Evolutionary conservation across 2,329 filamentous ascomycete species (phyloP).

Genomic region (Periconia macrospinosa): DNA sequence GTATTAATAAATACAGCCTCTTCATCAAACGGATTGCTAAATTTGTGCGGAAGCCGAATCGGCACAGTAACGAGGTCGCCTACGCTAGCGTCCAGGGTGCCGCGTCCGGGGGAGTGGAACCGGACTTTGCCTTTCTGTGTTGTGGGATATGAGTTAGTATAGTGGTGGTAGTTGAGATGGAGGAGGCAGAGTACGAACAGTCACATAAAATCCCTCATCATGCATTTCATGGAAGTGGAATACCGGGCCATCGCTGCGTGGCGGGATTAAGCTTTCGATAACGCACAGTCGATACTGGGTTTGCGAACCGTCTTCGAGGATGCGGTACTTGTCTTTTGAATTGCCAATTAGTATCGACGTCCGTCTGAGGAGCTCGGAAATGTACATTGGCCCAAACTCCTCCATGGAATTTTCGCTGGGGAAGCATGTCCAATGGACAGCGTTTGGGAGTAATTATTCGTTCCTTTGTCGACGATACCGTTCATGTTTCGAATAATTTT

Average conservation of each 20-base stretch:
- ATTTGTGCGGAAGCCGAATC: conserved; percentile 8
- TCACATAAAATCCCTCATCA: conserved; percentile 11
- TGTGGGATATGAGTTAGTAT: neutral
- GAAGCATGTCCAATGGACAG: conserved; percentile 3
- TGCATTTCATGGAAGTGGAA: conserved; percentile 13
- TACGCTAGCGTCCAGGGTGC: conserved; percentile 5
- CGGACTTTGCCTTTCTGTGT: conserved; percentile 9
- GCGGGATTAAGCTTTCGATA: conserved; percentile 6
- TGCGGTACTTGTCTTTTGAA: conserved; percentile 7
- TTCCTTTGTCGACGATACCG: conserved; percentile 3
- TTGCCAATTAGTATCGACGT: neutral
- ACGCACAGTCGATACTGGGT: conserved; percentile 9
- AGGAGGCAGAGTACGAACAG: neutral
- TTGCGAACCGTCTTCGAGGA: conserved; percentile 8
- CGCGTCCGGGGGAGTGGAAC: conserved; percentile 5
- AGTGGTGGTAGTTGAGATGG: neutral
- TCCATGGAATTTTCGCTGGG: conserved; percentile 7
- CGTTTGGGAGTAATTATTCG: conserved; percentile 2
- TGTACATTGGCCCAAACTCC: conserved; percentile 9
- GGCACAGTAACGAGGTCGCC: conserved; percentile 11
- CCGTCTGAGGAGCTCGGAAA: neutral
- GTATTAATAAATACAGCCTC: conserved; percentile 9
- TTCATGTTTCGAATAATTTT: neutral
- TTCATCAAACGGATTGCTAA: conserved; percentile 11
- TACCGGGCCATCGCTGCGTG: conserved; percentile 6